Evolutionary conservation across 371 early-diverging fungal genomes (phyloP), one percentile per base, ranked within the genome.

Genomic region (Syncephalastrum racemosum): DNA sequence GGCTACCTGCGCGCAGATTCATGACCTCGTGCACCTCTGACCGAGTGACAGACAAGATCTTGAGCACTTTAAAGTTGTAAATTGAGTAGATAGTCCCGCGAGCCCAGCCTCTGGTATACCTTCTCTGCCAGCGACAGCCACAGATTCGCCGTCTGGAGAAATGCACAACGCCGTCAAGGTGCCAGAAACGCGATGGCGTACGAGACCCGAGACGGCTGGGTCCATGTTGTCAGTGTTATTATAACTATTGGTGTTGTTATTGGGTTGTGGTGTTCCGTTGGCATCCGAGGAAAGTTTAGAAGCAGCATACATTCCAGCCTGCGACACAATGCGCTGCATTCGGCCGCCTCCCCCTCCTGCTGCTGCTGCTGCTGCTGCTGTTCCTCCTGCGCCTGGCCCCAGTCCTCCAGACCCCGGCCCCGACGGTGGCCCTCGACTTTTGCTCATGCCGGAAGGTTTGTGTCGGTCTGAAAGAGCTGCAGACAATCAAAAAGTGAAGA

Each of bases 41-140:
- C 13, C 75, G 81, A 8, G 61, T 66, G 13, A 93, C 77, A 22
- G 73, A 62, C 15, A 91, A 59, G 13, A 91, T 79, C 73, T 87
- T 91, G 12, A 93, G 71, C 2, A 90, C 90, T 87, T 60, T 40
- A 43, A 44, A 22, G 22, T 31, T 8, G 36, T 8, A 19, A 20
- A 13, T 41, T 41, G 31, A 51, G 12, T 50, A 15, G 4, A 48
- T 18, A 15, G 42, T 2, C 40, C n/a, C n/a, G 40, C 7, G 24
- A 54, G 39, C 48, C 12, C 19, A 4, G 13, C 47, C 13, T 15
- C 8, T 23, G 4, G 25, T 24, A 60, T 68, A 87, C 91, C 86
- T 67, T 91, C 90, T 51, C 89, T 73, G 22, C 91, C 92, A 15
- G 88, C 91, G 6, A 90, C 83, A 3, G 81, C 90, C 6, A 83